Conservation (phyloP, 2,329 filamentous ascomycete species). For the Peltaster fructicola region DNA sequence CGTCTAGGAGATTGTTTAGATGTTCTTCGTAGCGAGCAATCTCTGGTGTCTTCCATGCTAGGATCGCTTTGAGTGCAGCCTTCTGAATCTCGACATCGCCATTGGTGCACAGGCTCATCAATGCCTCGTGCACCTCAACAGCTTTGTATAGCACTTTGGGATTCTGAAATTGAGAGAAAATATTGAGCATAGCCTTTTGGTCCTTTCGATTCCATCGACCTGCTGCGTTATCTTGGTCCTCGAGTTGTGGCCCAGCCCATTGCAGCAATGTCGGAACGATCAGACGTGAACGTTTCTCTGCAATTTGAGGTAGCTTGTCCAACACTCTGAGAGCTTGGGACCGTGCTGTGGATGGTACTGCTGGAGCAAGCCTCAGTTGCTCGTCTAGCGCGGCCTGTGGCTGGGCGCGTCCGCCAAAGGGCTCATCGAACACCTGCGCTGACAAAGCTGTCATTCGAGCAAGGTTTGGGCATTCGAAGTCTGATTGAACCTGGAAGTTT, state of each 20-base stretch:
- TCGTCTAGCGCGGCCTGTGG: constrained; percentile 5
- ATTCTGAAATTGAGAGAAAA: constrained; percentile 77
- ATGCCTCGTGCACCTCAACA: constrained; percentile 54
- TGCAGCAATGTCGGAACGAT: constrained; percentile 73
- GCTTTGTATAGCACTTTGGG: constrained; percentile 67
- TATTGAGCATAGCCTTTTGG: constrained; percentile 60
- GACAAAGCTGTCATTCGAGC: constrained; percentile 38
- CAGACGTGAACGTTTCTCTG: constrained; percentile 70
- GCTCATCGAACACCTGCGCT: constrained; percentile 33
- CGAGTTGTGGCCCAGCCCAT: constrained; percentile 47
- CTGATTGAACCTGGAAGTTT: constrained; percentile 32
- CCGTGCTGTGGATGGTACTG: constrained; percentile 23
- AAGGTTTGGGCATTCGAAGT: constrained; percentile 76
- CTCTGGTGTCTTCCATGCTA: constrained; percentile 72
- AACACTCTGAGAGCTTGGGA: constrained; percentile 68
- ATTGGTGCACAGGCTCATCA: constrained; percentile 63
- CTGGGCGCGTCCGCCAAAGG: constrained; percentile 20
- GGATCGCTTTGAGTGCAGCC: constrained; percentile 62
- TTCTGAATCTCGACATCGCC: constrained; percentile 85
- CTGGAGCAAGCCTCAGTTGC: constrained; percentile 6
- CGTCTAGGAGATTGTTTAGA: constrained; percentile 71
- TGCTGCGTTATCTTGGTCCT: constrained; percentile 8
- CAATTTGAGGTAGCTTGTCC: constrained; percentile 52
- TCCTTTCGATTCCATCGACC: constrained; percentile 54
- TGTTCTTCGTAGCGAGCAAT: constrained; percentile 70